Conservation (phyloP, 2,329 filamentous ascomycete species). For the Stachybotrys chlorohalonatus region DNA sequence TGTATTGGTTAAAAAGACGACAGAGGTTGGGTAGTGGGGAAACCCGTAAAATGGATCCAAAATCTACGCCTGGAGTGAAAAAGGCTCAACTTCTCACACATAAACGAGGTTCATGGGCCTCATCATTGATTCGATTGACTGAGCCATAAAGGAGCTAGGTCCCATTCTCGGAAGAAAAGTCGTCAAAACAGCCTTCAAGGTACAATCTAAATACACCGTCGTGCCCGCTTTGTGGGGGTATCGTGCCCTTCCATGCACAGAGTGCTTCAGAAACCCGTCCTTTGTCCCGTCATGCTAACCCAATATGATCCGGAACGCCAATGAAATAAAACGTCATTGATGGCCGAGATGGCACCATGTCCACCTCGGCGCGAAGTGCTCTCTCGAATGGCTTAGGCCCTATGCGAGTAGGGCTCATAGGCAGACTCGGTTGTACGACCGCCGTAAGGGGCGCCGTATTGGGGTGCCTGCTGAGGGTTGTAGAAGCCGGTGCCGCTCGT, state of each 20-base stretch:
- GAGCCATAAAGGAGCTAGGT: too few relatives aligned
- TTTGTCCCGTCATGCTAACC: background rate
- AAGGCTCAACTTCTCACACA: too few relatives aligned
- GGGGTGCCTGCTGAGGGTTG: slow-evolving; percentile 15
- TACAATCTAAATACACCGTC: background rate
- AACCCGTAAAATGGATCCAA: too few relatives aligned
- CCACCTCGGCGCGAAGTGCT: background rate
- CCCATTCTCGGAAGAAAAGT: too few relatives aligned
- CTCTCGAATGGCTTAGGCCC: slow-evolving; percentile 27
- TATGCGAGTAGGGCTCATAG: slow-evolving; percentile 57
- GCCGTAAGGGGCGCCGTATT: slow-evolving; percentile 27
- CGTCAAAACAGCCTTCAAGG: background rate
- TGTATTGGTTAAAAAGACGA: too few relatives aligned
- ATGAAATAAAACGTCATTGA: background rate
- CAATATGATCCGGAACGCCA: background rate
- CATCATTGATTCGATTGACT: too few relatives aligned
- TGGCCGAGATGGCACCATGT: background rate
- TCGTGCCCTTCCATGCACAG: background rate
- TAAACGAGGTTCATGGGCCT: too few relatives aligned
- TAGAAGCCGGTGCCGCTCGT: slow-evolving; percentile 27
- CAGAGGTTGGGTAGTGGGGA: too few relatives aligned
- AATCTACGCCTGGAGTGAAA: too few relatives aligned
- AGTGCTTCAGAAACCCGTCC: background rate
- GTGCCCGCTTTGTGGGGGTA: background rate
- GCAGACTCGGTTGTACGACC: slow-evolving; percentile 38